Percentiles rank a stretch among this genome's conserved stretches.
Evolutionary conservation across 768 basidiomycete species (phyloP).

Genomic region (Phylloporus arenicola): DNA sequence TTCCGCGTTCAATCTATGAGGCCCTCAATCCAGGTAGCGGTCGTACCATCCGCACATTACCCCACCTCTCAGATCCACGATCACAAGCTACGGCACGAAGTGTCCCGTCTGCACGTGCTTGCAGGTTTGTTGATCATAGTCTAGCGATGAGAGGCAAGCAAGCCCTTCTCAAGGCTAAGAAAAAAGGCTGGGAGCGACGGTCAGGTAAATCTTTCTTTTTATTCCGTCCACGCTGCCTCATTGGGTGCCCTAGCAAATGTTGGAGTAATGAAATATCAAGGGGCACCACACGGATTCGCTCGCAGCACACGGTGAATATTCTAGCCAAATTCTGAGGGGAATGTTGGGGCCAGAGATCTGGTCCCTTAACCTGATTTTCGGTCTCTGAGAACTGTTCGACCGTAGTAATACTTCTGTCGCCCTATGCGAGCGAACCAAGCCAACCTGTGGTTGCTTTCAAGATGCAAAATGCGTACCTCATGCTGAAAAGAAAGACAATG

Average conservation of each 20-base stretch:
- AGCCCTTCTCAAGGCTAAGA: slow-evolving; percentile 30
- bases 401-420: slow-evolving; percentile 41
- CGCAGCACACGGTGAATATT: slow-evolving; percentile 10
- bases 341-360: no score
- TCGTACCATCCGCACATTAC: slow-evolving; percentile 48
- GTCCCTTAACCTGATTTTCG: slow-evolving; percentile 15
- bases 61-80: slow-evolving; percentile 23
- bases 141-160: slow-evolving; percentile 42
- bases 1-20: not conserved
- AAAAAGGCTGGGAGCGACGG: slow-evolving; percentile 52
- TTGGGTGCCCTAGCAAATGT: slow-evolving; percentile 40
- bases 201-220: slow-evolving; percentile 41
- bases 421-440: slow-evolving; percentile 54
- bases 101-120: slow-evolving; percentile 43
- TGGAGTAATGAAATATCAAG: slow-evolving; percentile 48
- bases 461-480: not conserved
- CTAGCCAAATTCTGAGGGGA: not conserved
- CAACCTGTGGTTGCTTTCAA: slow-evolving; percentile 30
- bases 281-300: slow-evolving; percentile 48
- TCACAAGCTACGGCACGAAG: slow-evolving; percentile 37
- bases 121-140: slow-evolving; percentile 48
- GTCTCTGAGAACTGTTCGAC: slow-evolving; percentile 12
- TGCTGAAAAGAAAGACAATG: no score
- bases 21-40: slow-evolving; percentile 36
- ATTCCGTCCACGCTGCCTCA: not conserved